Conservation (phyloP, 2,329 filamentous ascomycete genomes). For the Pseudonectria foliicola region DNA sequence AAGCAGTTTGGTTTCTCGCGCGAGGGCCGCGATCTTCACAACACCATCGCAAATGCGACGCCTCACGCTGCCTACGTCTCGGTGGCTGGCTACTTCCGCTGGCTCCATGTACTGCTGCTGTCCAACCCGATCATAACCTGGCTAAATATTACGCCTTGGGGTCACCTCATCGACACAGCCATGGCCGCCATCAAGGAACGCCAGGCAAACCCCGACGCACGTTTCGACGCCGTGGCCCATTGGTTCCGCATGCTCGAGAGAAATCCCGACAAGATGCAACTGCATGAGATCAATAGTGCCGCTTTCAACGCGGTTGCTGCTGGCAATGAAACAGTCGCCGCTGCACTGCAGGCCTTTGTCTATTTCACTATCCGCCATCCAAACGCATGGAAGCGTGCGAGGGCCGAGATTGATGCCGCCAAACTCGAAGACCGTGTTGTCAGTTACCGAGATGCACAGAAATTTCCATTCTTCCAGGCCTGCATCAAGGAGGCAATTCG, state of each 20-base stretch:
- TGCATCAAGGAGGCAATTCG: slow-evolving; percentile 34
- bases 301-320: slow-evolving; percentile 6
- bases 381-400: slow-evolving; percentile 1
- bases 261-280: slow-evolving; percentile 10
- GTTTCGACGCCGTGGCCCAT: slow-evolving; percentile 18
- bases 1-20: slow-evolving; percentile 10
- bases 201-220: slow-evolving; percentile 14
- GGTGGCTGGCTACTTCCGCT: slow-evolving; percentile 17
- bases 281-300: slow-evolving; percentile 5
- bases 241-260: slow-evolving; percentile 16
- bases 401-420: slow-evolving; percentile 7
- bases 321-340: slow-evolving; percentile 7
- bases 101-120: slow-evolving; percentile 18
- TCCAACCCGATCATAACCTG: slow-evolving; percentile 23
- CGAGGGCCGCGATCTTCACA: slow-evolving; percentile 20
- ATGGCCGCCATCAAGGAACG: slow-evolving; percentile 17
- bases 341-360: slow-evolving; percentile 8
- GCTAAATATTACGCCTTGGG: slow-evolving; percentile 21
- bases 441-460: slow-evolving; percentile 16
- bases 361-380: slow-evolving; percentile 9
- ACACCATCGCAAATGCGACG: slow-evolving; percentile 20
- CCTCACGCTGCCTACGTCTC: slow-evolving; percentile 12
- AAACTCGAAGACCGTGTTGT: slow-evolving; percentile 2
- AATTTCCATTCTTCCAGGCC: slow-evolving; percentile 29
- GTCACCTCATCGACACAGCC: slow-evolving; percentile 19